Base-by-base conservation (phyloP, 1,284 basidiomycete species). In the Sutorius eximius region DNA sequence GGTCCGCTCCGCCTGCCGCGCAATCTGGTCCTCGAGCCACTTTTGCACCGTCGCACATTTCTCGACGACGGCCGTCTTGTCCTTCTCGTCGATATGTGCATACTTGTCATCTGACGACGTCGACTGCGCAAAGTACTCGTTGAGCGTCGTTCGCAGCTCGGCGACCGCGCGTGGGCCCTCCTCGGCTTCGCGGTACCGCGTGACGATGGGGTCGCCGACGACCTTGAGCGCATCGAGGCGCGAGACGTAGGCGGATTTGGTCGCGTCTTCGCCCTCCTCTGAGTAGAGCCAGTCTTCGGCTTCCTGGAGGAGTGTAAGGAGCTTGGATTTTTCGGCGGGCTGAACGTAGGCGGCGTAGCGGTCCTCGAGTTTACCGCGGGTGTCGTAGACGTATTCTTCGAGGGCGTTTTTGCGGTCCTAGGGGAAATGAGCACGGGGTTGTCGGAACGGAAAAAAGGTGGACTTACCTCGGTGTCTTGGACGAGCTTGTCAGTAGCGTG, bases 311-410 rank as follows among this genome's bases (percentile, higher is more conserved):
- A 83, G 81, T 29, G 67, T 73, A 42, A 93, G 77, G 45, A 97
- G 83, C 59, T 82, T 82, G 60, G 83, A 73, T 77, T 95, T 95
- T 77, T 97, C 94, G 15, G 75, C 68, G 0, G 84, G 53, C 66
- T 87, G 81, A 49, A 87, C 88, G 73, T 81, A 97, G 24, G 82
- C 53, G 22, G 86, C 85, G 68, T 89, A 95, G 51, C 89, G 84
- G 56, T 89, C 90, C 36, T 97, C 94, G 57, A 98, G 83, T 77
- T 96, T 97, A 73, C 85, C 79, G 51, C 94, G 90, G 64, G 82
- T 93, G 72, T 98, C 93, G 77, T 97, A 97, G 60, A 97, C 89
- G 78, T 95, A 97, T 77, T 97, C 95, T 77, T 98, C 95, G 24
- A 98, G 85, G 15, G 94, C 93, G 72, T 98, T 97, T 80, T 96